Conservation (phyloP, 2,329 filamentous ascomycete genomes). For the Exophiala phaeomuriformis region DNA sequence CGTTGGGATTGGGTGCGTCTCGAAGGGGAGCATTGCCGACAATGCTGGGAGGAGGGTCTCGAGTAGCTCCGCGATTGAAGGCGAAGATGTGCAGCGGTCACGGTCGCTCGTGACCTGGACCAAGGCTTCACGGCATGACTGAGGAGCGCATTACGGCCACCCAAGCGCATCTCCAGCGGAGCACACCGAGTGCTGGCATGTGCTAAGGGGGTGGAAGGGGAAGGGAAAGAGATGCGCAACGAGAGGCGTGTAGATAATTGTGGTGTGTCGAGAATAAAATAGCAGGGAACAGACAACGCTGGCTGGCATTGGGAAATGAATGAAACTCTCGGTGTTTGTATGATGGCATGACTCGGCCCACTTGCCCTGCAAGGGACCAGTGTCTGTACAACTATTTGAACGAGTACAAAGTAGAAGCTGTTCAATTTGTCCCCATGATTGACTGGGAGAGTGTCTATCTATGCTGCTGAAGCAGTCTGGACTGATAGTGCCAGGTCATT, state of each 20-base stretch:
- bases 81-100: conserved; percentile 48
- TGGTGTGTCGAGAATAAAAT: background rate
- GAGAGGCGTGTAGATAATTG: background rate
- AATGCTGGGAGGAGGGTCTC: conserved; percentile 36
- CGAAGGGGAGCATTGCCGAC: background rate
- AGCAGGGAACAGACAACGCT: background rate
- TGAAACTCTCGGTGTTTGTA: background rate
- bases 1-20: conserved; percentile 24
- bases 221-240: background rate
- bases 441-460: background rate
- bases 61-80: background rate
- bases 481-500: too few relatives aligned
- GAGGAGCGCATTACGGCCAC: conserved; percentile 18
- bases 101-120: conserved; percentile 8
- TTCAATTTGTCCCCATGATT: too few relatives aligned
- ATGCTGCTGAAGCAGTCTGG: background rate
- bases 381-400: background rate
- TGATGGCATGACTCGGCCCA: conserved; percentile 2
- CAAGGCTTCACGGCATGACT: conserved; percentile 18
- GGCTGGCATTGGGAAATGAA: background rate
- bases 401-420: too few relatives aligned
- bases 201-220: background rate
- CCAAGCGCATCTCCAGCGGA: conserved; percentile 26
- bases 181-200: conserved; percentile 15
- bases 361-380: background rate